Percentiles rank a stretch among this genome's conserved stretches.
Evolutionary conservation across 1,284 basidiomycete genomes (phyloP).

Genomic region (Mrakiaceae sp.): DNA sequence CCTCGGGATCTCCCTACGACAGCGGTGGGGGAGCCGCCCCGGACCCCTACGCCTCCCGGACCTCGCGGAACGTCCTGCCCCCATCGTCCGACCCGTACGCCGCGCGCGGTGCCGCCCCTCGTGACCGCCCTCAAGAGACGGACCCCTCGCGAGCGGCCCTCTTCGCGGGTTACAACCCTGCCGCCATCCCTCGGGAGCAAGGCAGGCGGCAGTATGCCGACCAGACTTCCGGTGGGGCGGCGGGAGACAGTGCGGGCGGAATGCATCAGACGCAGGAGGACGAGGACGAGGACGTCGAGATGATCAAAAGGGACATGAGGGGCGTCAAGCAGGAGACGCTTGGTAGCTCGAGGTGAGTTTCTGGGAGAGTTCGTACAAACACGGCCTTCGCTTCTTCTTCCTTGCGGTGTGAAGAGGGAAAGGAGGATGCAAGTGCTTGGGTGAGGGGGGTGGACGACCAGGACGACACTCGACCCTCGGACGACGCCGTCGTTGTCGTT

Average conservation of each 20-base stretch:
- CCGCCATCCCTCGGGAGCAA: constrained; percentile 7
- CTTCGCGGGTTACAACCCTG: constrained; percentile 16
- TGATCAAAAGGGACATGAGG: constrained; percentile 85
- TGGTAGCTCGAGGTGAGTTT: constrained; percentile 54
- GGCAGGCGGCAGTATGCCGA: constrained; percentile 15
- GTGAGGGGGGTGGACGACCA: too few relatives aligned
- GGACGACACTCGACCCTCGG: background rate
- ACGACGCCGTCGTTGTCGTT: background rate
- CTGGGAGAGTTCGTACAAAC: background rate
- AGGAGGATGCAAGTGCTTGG: background rate
- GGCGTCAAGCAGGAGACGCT: constrained; percentile 89
- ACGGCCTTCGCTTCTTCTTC: background rate
- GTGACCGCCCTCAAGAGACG: background rate
- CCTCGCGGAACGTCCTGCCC: background rate
- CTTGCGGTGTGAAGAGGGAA: background rate
- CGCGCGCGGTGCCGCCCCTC: background rate
- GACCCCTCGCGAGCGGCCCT: constrained; percentile 13
- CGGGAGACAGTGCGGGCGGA: constrained; percentile 24
- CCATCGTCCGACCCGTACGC: constrained; percentile 6
- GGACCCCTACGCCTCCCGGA: constrained; percentile 31
- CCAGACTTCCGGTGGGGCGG: constrained; percentile 21
- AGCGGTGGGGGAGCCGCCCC: constrained; percentile 26
- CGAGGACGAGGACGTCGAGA: constrained; percentile 91
- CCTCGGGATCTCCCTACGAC: constrained; percentile 36
- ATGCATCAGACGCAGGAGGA: constrained; percentile 48